phyloP scores from a whole-genome alignment of 352 stramenopile genomes.

The Phytophthora ramorum region DNA sequence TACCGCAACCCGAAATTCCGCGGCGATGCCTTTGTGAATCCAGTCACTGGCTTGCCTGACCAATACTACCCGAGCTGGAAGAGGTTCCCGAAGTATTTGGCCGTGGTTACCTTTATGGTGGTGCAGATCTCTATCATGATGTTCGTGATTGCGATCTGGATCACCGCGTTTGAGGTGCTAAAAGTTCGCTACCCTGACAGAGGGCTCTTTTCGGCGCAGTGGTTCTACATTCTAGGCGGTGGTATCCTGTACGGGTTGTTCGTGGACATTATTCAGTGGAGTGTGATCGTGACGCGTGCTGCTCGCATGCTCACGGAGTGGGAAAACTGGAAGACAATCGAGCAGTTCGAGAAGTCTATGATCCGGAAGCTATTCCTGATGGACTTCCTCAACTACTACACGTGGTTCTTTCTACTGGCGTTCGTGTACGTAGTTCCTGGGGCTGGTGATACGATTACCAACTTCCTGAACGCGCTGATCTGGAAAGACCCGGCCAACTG shows the following conservation, averaged over 20 bases:
- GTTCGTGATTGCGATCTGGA: constrained; percentile 84
- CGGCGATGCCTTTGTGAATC: constrained; percentile 63
- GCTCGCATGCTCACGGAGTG: constrained; percentile 79
- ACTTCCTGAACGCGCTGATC: constrained; percentile 75
- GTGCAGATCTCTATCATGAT: constrained; percentile 89
- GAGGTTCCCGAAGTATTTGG: constrained; percentile 75
- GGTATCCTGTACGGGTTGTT: constrained; percentile 84
- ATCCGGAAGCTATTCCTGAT: constrained; percentile 86
- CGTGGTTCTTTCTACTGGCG: constrained; percentile 88
- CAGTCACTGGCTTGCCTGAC: constrained; percentile 66
- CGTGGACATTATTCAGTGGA: constrained; percentile 87
- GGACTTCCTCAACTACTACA: constrained; percentile 92
- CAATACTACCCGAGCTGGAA: constrained; percentile 82
- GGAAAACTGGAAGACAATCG: constrained; percentile 88
- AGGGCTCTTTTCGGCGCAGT: constrained; percentile 77
- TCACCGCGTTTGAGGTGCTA: constrained; percentile 80
- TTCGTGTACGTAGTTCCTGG: constrained; percentile 88
- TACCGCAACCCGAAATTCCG: constrained; percentile 81
- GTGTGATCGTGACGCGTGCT: constrained; percentile 74
- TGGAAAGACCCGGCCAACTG: constrained; percentile 85
- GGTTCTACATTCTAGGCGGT: constrained; percentile 81
- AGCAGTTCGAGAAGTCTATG: constrained; percentile 83
- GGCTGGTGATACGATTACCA: constrained; percentile 82
- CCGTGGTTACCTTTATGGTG: constrained; percentile 71
- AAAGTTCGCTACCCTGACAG: constrained; percentile 74